A percentile compares a stretch with the other conserved stretches of the same genome.
Conservation (phyloP, 768 basidiomycete genomes). For the Rhodotorula kratochvilovae region DNA sequence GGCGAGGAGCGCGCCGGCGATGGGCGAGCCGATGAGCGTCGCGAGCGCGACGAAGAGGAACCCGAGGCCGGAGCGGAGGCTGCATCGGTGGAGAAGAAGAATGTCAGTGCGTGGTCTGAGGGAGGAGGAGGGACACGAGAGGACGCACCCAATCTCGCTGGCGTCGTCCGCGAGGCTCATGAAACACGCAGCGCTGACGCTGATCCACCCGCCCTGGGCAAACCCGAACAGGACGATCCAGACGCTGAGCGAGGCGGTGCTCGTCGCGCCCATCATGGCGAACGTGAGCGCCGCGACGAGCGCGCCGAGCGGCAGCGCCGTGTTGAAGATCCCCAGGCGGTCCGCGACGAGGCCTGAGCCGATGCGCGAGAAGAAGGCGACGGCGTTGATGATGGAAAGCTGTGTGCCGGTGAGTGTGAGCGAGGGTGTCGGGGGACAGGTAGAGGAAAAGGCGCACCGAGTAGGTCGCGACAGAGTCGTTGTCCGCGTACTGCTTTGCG, state of each 20-base stretch:
- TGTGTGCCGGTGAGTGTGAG: neutral
- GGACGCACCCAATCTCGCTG: conserved; percentile 28
- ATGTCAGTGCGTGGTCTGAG: neutral
- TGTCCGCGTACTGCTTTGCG: neutral
- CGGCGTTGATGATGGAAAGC: conserved; percentile 34
- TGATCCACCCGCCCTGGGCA: conserved; percentile 28
- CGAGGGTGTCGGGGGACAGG: too few relatives aligned
- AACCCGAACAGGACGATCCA: conserved; percentile 32
- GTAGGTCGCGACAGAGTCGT: neutral
- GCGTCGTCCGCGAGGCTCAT: conserved; percentile 17
- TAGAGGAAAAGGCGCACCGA: neutral
- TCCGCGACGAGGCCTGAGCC: conserved; percentile 26
- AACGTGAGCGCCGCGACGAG: conserved; percentile 22
- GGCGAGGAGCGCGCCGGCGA: conserved; percentile 36
- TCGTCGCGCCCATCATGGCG: conserved; percentile 25
- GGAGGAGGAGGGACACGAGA: neutral
- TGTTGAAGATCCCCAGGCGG: conserved; percentile 32
- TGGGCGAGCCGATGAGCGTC: conserved; percentile 32
- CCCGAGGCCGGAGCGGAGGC: conserved; percentile 33
- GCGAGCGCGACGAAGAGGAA: conserved; percentile 37
- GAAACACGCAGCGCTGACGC: conserved; percentile 3
- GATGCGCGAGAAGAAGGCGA: conserved; percentile 28
- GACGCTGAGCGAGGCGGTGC: conserved; percentile 8
- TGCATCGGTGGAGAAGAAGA: neutral
- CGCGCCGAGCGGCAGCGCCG: conserved; percentile 11